Evolutionary conservation across 441 rosid species (phyloP).

Genomic region (Gossypium laxum): DNA sequence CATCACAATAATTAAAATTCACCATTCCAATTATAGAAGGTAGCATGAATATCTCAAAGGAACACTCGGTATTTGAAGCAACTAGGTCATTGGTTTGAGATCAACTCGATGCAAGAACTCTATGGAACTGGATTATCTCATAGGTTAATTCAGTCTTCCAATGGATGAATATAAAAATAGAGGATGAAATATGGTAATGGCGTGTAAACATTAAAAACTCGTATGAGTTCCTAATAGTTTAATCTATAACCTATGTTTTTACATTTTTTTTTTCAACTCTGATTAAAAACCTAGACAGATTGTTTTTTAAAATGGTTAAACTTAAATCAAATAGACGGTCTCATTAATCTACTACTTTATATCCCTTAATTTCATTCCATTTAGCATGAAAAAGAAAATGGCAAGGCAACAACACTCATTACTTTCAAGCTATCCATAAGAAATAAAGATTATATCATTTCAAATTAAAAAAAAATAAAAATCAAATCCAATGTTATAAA

Average conservation of each 20-base stretch:
- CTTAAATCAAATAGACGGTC: neutral
- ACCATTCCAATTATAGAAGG: neutral
- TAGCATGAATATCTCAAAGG: neutral
- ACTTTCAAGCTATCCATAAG: neutral
- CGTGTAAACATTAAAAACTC: neutral
- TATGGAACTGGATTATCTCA: neutral
- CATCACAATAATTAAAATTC: neutral
- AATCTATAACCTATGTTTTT: neutral
- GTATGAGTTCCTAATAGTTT: neutral
- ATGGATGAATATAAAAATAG: neutral
- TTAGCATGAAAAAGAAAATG: neutral
- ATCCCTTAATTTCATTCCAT: neutral
- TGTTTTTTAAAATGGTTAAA: neutral
- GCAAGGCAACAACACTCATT: no score
- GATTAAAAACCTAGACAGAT: neutral
- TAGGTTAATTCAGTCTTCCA: neutral
- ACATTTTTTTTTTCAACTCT: neutral
- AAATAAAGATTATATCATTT: neutral
- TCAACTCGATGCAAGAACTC: neutral
- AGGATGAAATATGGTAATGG: neutral
- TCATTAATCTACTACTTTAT: neutral
- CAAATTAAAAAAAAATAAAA: neutral
- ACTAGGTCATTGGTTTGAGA: neutral
- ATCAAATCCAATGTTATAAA: neutral
- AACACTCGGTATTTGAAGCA: neutral